Conservation (phyloP, 345 rosid genomes). For the Gossypium arboreum region DNA sequence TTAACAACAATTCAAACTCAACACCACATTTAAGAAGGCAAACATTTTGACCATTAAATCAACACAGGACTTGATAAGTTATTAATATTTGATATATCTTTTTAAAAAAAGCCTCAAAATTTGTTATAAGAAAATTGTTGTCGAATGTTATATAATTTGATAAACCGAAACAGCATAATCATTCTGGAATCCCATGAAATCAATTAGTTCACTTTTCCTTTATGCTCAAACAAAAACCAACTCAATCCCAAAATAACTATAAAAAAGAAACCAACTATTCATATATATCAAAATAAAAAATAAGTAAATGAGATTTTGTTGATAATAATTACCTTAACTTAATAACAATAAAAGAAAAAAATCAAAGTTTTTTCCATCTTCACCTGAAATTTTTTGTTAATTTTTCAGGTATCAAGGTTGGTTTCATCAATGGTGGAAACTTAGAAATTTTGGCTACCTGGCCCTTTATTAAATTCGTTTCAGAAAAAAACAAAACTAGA, state of each 20-base stretch:
- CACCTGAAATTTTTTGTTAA: neutral
- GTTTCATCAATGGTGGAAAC: neutral
- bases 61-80: fast-evolving
- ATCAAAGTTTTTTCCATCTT: neutral
- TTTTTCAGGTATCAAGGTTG: neutral
- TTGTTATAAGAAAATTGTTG: neutral
- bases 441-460: too few species aligned
- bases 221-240: neutral
- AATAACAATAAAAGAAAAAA: neutral
- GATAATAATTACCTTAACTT: neutral
- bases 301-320: neutral
- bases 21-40: fast-evolving
- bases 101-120: too few species aligned
- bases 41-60: too few species aligned
- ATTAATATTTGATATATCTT: too few species aligned
- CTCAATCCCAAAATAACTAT: neutral
- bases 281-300: neutral
- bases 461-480: neutral
- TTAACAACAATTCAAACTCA: fast-evolving
- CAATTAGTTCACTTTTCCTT: neutral
- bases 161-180: neutral
- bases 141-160: neutral
- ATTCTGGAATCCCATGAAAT: neutral
- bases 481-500: neutral
- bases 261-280: too few species aligned